phyloP scores from a whole-genome alignment of 768 basidiomycete genomes.

The Lanmaoa rubissima region DNA sequence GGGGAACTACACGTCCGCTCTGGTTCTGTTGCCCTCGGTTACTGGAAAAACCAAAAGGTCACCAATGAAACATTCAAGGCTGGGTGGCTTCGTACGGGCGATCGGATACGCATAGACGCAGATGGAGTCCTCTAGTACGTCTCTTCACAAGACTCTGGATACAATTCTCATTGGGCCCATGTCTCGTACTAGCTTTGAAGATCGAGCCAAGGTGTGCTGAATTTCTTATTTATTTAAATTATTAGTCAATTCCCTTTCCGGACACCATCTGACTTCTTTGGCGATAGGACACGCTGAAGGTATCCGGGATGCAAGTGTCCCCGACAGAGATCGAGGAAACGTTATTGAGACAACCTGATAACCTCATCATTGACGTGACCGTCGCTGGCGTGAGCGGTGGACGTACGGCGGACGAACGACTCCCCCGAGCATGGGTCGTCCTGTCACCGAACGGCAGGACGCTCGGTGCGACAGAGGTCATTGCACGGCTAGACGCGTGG shows the following conservation, averaged over 20 bases:
- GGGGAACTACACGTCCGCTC: constrained; percentile 67
- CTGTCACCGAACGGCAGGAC: constrained; percentile 54
- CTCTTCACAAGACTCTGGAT: not conserved
- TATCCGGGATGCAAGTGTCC: constrained; percentile 78
- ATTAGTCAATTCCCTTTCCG: not conserved
- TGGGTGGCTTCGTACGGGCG: constrained; percentile 78
- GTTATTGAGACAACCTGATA: constrained; percentile 58
- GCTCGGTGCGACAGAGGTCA: constrained; percentile 40
- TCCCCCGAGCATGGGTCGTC: constrained; percentile 79
- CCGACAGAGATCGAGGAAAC: constrained; percentile 75
- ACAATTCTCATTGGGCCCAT: not conserved
- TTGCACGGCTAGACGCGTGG: constrained; percentile 58
- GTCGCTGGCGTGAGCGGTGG: constrained; percentile 77
- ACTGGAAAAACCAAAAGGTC: constrained; percentile 69
- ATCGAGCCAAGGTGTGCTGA: constrained; percentile 63
- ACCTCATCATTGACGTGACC: constrained; percentile 59
- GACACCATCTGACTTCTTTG: not conserved
- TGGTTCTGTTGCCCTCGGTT: constrained; percentile 58
- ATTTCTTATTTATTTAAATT: no score
- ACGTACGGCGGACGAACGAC: constrained; percentile 67
- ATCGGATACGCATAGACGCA: constrained; percentile 60
- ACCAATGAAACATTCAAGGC: constrained; percentile 61
- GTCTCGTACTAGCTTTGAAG: constrained; percentile 53
- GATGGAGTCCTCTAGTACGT: constrained; percentile 66
- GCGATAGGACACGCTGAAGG: constrained; percentile 72